Percentiles rank a stretch among this genome's conserved stretches.
These are phyloP conservation scores for Neurospora hispaniola DNA, from an alignment of 495 filamentous ascomycete species.

Conservation along the genomic window DNA sequence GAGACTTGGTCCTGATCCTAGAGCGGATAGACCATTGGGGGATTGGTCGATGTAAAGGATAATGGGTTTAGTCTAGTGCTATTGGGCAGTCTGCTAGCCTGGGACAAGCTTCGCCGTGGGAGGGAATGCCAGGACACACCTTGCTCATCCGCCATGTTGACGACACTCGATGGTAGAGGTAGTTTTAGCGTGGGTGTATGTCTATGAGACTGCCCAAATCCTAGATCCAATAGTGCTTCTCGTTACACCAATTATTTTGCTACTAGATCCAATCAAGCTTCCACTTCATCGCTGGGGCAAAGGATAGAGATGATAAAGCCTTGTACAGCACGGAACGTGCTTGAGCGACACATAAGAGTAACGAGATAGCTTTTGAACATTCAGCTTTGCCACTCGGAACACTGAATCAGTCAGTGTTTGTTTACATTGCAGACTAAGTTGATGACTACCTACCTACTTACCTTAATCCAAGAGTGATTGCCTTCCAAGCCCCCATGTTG, in stretches of 20 bases:
- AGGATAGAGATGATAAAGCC: neutral
- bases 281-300: neutral
- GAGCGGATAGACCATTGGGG: neutral
- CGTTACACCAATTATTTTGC: neutral
- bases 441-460: neutral
- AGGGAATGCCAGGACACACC: neutral
- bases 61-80: neutral
- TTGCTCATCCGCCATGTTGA: neutral
- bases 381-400: neutral
- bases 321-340: neutral
- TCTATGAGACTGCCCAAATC: neutral
- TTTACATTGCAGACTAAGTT: neutral
- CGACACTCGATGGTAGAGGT: neutral
- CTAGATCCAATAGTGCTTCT: neutral
- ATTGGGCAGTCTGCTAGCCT: neutral
- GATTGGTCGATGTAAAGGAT: neutral
- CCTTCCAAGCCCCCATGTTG: neutral
- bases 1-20: neutral
- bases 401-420: neutral
- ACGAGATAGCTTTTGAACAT: neutral
- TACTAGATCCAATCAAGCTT: neutral
- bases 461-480: neutral
- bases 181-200: neutral
- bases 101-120: neutral
- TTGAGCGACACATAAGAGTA: neutral